phyloP scores from a whole-genome alignment of 805 yeast genomes.

The Yarrowia hollandica region DNA sequence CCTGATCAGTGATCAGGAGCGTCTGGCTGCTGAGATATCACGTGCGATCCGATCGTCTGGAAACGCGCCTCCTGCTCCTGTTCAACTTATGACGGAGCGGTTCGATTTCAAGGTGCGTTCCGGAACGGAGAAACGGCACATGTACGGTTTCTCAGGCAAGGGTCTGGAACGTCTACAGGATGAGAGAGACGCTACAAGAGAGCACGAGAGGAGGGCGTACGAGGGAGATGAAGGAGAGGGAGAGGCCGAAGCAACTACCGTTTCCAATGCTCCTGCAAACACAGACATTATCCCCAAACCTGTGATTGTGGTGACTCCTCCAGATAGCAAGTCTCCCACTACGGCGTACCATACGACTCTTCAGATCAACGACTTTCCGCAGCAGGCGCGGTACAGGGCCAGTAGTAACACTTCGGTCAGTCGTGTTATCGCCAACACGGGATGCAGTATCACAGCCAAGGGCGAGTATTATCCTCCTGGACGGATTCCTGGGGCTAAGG shows the following conservation, averaged over 20 bases:
- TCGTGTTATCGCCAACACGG: conserved; percentile 66
- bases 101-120: conserved; percentile 62
- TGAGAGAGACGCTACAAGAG: conserved; percentile 52
- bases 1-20: conserved; percentile 59
- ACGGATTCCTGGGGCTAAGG: conserved; percentile 51
- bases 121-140: conserved; percentile 60
- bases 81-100: conserved; percentile 51
- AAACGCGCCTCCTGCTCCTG: conserved; percentile 53
- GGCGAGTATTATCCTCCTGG: conserved; percentile 76
- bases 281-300: conserved; percentile 16
- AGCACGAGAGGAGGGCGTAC: conserved; percentile 52
- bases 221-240: conserved; percentile 45
- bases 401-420: conserved; percentile 64
- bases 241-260: conserved; percentile 38
- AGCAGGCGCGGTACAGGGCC: conserved; percentile 40
- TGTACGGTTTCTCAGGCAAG: conserved; percentile 89
- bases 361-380: conserved; percentile 82
- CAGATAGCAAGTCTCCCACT: conserved; percentile 57
- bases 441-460: conserved; percentile 75
- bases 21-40: conserved; percentile 66
- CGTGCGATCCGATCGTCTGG: conserved; percentile 65
- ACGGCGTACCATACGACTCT: conserved; percentile 64
- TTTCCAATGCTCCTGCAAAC: conserved; percentile 34
- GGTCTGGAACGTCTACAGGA: conserved; percentile 80
- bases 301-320: conserved; percentile 49